Base-by-base conservation (phyloP, 768 basidiomycete species). In the Crucibulum laeve region DNA sequence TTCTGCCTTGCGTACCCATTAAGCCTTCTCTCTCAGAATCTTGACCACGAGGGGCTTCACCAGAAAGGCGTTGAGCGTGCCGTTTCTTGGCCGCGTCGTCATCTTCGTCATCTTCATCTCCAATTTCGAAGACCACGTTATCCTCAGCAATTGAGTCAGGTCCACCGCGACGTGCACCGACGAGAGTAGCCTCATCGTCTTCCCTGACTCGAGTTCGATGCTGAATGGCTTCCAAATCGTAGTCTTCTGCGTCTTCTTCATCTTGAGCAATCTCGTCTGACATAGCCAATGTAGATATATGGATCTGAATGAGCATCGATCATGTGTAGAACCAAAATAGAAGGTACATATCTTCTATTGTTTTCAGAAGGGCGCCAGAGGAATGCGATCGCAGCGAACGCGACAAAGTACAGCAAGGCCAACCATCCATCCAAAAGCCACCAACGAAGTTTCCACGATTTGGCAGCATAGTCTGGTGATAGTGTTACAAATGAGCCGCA, bases 351-450 rank as follows among this genome's bases (percentile, higher is more conserved):
- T 84, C 89, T 82, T 69, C 87, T 76, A 71, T 94, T 93, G 60
- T 88, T 81, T 30, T 74, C 79, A n/a, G 87, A 85, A 21, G 96
- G 96, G 25, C 93, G 79, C 95, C 96, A 99, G 22, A 98, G 71
- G 65, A 81, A 96, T 1, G 89, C 81, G 49, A 97, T 91, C 7
- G 78, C 69, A 47, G 70, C 66, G 62, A 98, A 98, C 25, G 84
- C 81, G 22, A 74, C 67, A 36, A 96, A 76, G 61, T 95, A 98
- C 19, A 98, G 80, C 36, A 94, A 73, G 1, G 89, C 82, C 35
- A 98, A 76, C 74, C 91, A 98, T 14, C 94, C 96, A 56, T 99
- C 96, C 32, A 99, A 74, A 4, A 99, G 71, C 87, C 92, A 92
- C 96, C 96, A 99, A 38, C 94, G 84, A 43, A 79, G 73, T 46